Evolutionary conservation across 257 asterid species (phyloP).

Genomic region (Solanum clarkiae): DNA sequence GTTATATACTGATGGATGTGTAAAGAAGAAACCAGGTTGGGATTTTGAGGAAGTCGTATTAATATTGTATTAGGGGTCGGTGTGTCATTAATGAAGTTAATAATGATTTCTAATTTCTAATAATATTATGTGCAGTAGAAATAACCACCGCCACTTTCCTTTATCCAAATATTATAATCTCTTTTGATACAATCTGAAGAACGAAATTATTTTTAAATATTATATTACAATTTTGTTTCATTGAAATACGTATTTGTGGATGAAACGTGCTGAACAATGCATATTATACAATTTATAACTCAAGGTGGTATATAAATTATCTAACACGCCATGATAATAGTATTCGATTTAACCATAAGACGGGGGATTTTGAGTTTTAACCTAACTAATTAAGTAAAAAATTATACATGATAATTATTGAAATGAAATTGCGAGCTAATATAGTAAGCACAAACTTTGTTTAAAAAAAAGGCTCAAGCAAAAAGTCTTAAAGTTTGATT

Average conservation of each 20-base stretch:
- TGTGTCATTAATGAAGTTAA: neutral
- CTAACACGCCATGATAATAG: neutral
- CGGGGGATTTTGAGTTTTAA: neutral
- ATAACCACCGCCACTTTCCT: neutral
- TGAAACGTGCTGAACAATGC: neutral
- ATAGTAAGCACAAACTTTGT: neutral
- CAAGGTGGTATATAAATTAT: neutral
- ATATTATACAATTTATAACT: neutral
- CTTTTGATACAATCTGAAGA: neutral
- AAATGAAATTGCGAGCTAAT: neutral
- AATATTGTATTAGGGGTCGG: neutral
- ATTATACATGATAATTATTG: neutral
- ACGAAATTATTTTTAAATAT: neutral
- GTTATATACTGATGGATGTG: neutral
- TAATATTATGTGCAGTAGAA: neutral
- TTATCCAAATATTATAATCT: neutral
- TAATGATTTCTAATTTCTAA: neutral
- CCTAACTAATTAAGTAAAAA: neutral
- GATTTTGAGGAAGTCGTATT: neutral
- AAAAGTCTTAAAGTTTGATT: no score
- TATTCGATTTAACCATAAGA: neutral
- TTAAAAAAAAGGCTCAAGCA: no score
- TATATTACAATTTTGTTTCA: neutral
- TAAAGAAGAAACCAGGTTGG: neutral
- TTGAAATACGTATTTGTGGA: neutral